phyloP scores from a whole-genome alignment of 2,329 filamentous ascomycete species.

The Hymenoscyphus albidus region DNA sequence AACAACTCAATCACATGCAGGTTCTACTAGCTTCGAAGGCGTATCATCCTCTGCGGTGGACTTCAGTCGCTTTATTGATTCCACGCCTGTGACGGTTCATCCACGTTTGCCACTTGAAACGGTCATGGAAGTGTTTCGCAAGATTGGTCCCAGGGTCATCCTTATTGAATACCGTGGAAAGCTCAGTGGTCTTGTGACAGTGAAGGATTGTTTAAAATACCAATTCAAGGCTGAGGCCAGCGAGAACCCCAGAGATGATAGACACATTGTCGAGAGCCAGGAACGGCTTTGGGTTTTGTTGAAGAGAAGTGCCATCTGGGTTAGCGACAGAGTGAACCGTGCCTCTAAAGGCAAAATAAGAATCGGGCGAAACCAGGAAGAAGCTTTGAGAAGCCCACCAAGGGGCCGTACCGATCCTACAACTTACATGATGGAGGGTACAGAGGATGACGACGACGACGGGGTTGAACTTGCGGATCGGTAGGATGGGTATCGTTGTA shows the following conservation, averaged over 20 bases:
- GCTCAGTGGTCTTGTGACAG: conserved; percentile 81
- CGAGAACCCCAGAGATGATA: conserved; percentile 63
- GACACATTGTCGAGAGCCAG: conserved; percentile 51
- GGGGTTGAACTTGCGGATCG: conserved; percentile 42
- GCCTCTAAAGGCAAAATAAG: conserved; percentile 55
- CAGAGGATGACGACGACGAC: conserved; percentile 46
- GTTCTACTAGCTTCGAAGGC: conserved; percentile 55
- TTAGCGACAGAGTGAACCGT: conserved; percentile 51
- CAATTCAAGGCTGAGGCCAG: conserved; percentile 93
- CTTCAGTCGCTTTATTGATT: conserved; percentile 83
- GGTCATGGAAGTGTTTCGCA: conserved; percentile 97
- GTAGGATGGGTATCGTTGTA: conserved; percentile 11
- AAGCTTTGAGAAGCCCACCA: conserved; percentile 35
- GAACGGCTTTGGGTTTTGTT: conserved; percentile 63
- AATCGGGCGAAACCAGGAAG: conserved; percentile 35
- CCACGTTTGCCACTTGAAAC: conserved; percentile 90
- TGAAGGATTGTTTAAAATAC: conserved; percentile 96
- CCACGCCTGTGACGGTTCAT: conserved; percentile 85
- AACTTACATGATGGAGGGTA: conserved; percentile 46
- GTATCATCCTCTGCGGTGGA: conserved; percentile 63
- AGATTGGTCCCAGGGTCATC: conserved; percentile 91
- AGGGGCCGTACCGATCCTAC: conserved; percentile 32
- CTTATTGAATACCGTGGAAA: conserved; percentile 86
- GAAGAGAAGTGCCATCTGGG: conserved; percentile 51
- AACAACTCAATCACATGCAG: conserved; percentile 29